A percentile compares a stretch with the other conserved stretches of the same genome.
Evolutionary conservation across 768 basidiomycete genomes (phyloP).

Genomic region (Naganishia onofrii): DNA sequence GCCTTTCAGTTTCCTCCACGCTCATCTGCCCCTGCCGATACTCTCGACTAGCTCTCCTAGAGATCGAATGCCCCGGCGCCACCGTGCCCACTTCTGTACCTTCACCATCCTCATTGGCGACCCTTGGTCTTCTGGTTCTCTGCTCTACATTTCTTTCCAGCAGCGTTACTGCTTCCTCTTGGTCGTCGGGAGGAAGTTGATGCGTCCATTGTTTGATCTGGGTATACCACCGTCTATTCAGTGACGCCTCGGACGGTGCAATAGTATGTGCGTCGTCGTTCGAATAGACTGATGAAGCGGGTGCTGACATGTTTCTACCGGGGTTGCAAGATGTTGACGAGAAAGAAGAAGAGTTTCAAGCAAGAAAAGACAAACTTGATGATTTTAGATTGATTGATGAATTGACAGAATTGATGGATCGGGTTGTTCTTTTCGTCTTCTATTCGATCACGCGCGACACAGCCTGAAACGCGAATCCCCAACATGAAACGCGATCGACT

Average conservation of each 20-base stretch:
- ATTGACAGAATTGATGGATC: no score
- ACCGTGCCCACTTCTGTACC: constrained; percentile 6
- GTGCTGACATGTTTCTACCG: constrained; percentile 3
- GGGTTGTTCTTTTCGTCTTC: background rate
- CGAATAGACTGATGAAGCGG: constrained; percentile 17
- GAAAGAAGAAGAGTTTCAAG: no score
- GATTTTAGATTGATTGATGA: no score
- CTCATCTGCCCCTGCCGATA: background rate
- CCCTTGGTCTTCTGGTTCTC: background rate
- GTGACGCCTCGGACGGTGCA: constrained; percentile 23
- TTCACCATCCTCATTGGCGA: no score
- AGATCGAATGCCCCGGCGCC: constrained; percentile 1
- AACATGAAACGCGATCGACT: background rate
- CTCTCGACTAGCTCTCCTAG: constrained; percentile 8
- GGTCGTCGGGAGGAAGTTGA: background rate
- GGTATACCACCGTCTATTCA: constrained; percentile 26
- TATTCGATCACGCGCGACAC: background rate
- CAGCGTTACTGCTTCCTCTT: background rate
- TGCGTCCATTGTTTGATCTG: constrained; percentile 25
- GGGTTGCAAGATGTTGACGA: background rate
- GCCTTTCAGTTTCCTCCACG: background rate
- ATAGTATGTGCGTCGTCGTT: constrained; percentile 9
- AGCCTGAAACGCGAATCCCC: background rate
- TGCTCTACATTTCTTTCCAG: no score
- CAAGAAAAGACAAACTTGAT: background rate